A percentile compares a stretch with the other conserved stretches of the same genome.
Conservation (phyloP, 2,329 filamentous ascomycete genomes). For the Pleoardoris graminearum region DNA sequence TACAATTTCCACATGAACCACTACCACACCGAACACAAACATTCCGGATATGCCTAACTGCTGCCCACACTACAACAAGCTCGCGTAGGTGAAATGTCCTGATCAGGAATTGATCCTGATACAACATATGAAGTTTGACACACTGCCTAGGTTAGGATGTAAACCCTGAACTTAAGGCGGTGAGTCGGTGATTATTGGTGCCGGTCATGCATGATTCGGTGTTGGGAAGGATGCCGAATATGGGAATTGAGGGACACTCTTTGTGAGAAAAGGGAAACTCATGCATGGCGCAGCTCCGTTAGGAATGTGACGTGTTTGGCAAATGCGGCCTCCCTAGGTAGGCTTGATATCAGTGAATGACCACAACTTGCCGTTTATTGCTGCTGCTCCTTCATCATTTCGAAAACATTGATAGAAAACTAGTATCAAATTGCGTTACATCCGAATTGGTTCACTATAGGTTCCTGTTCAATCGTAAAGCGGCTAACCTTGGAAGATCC, state of each 20-base stretch:
- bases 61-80: conserved; percentile 15
- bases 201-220: conserved; percentile 11
- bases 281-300: conserved; percentile 9
- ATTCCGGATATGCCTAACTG: conserved; percentile 3
- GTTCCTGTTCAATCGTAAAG: too few relatives aligned
- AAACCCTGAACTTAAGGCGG: conserved; percentile 7
- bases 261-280: conserved; percentile 5
- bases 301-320: not conserved
- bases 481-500: too few relatives aligned
- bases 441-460: too few relatives aligned
- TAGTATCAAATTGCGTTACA: too few relatives aligned
- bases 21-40: not conserved
- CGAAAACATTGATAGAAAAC: too few relatives aligned
- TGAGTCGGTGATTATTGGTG: conserved; percentile 14
- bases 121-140: conserved; percentile 7
- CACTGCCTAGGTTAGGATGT: not conserved
- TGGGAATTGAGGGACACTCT: not conserved
- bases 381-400: too few relatives aligned
- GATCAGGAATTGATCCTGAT: not conserved
- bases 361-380: not conserved
- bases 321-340: too few relatives aligned
- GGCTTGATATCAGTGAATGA: not conserved
- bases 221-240: not conserved
- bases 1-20: not conserved
- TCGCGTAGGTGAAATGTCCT: not conserved